Percentiles rank a stretch among this genome's conserved stretches.
Conservation (phyloP, 805 yeast genomes). For the Saccharomycopsis malanga region DNA sequence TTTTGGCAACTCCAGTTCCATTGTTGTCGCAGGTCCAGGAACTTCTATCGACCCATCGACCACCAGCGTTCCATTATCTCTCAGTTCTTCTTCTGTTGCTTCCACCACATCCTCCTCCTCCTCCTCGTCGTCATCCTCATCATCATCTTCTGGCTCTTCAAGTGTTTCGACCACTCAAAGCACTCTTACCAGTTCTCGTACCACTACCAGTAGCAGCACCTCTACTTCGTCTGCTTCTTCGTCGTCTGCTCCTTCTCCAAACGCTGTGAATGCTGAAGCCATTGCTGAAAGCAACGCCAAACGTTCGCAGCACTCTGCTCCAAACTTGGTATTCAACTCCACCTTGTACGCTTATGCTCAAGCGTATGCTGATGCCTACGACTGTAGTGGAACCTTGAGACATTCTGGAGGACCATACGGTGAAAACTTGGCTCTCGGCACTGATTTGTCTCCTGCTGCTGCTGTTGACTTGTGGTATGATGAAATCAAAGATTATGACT, state of each 20-base stretch:
- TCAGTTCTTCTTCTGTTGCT: conserved; percentile 24
- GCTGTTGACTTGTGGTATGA: conserved; percentile 73
- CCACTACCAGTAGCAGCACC: conserved; percentile 20
- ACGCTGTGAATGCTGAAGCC: conserved; percentile 30
- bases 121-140: conserved; percentile 20
- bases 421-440: conserved; percentile 75
- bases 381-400: conserved; percentile 47
- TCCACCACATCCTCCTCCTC: conserved; percentile 25
- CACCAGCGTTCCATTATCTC: conserved; percentile 23
- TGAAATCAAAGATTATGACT: conserved; percentile 50
- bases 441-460: conserved; percentile 36
- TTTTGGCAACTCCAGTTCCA: neutral
- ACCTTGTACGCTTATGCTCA: conserved; percentile 49
- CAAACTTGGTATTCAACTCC: conserved; percentile 47
- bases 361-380: conserved; percentile 46
- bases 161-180: conserved; percentile 21
- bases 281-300: conserved; percentile 54
- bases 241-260: conserved; percentile 24
- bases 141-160: conserved; percentile 17
- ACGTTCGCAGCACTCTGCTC: conserved; percentile 48
- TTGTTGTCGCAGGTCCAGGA: neutral
- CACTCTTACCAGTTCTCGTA: conserved; percentile 20
- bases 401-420: conserved; percentile 71
- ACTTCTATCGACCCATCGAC: conserved; percentile 16
- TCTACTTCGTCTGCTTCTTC: conserved; percentile 19